Percentiles rank a stretch among this genome's conserved stretches.
These are phyloP conservation scores for Dittrichia graveolens DNA, from an alignment of 129 eudicot genomes.

Conservation along the genomic window DNA sequence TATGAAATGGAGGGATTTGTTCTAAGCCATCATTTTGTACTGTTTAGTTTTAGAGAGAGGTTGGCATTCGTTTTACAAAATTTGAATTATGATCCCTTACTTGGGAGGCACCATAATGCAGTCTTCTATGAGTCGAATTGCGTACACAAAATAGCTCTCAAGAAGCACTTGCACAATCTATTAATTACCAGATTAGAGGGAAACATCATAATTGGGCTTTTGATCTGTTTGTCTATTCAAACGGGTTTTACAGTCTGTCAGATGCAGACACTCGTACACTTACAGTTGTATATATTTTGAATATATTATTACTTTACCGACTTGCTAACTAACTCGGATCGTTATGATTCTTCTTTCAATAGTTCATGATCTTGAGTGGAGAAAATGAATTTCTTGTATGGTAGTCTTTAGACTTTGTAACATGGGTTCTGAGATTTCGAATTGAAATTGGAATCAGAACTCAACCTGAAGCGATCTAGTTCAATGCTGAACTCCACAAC, in stretches of 20 bases:
- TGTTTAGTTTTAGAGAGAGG: neutral
- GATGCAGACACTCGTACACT: neutral
- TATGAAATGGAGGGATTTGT: neutral
- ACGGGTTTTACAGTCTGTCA: neutral
- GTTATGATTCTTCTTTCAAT: no score
- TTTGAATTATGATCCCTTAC: neutral
- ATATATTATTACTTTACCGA: neutral
- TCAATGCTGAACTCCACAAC: slow-evolving; percentile 7
- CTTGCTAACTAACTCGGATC: neutral
- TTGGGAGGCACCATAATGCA: neutral
- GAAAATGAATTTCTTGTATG: neutral
- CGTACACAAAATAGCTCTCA: neutral
- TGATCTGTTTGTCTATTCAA: neutral
- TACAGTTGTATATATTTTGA: neutral
- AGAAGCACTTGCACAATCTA: neutral
- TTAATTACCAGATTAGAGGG: no score
- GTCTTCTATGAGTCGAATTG: neutral
- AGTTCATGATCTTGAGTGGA: neutral
- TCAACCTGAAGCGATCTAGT: neutral
- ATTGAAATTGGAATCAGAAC: neutral
- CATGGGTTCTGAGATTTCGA: neutral
- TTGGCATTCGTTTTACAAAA: neutral
- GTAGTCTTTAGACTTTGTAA: neutral
- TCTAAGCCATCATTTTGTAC: neutral
- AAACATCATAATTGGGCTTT: neutral